Base-by-base conservation (phyloP, 1,284 basidiomycete species). In the Porogramme epimiltina region DNA sequence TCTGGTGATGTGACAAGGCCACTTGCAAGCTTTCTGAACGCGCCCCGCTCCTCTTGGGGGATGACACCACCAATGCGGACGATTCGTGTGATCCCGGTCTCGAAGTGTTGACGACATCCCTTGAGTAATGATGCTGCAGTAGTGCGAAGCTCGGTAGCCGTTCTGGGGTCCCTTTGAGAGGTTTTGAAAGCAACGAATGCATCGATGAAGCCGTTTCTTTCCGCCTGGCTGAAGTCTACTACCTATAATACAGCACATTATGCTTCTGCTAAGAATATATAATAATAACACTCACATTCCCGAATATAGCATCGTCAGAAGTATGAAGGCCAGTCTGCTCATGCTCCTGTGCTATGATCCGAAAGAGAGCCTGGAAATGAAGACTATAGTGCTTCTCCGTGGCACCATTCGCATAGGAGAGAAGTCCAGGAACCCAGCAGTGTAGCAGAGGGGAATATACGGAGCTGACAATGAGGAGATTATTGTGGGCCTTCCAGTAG, bases 191-290 rank as follows among this genome's bases (percentile, higher is more conserved):
- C 34, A 3, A 66, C 49, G 47, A 64, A 71, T 11, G 62, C 67
- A 0, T 28, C 18, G 10, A 59, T 63, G 48, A 67, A 70, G 11
- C 68, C 69, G n/a, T 25, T 26, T 0, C 60, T 56, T 44, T 70
- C 59, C 18, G 67, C 67, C 37, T 66, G 58, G 48, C 69, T 68
- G 45, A 68, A 69, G 47, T 69, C 67, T 40, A 68, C 60, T 31
- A 68, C 53, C 69, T 69, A 26, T 13, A 31, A 31, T 13, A 31
- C 5, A 40, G 22, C 28, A 20, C n/a, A 4, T 18, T 19, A 19
- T 11, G 18, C 11, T 40, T 22, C 38, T 4, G 13, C 13, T 40
- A 19, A 20, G 20, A 18, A 11, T 19, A 45, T 31, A 31, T 31
- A 31, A 11, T 38, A n/a, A n/a, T n/a, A n/a, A n/a, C 10, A 46